Conservation (phyloP, 2,329 filamentous ascomycete genomes). For the Paraconiothyrium brasiliense region DNA sequence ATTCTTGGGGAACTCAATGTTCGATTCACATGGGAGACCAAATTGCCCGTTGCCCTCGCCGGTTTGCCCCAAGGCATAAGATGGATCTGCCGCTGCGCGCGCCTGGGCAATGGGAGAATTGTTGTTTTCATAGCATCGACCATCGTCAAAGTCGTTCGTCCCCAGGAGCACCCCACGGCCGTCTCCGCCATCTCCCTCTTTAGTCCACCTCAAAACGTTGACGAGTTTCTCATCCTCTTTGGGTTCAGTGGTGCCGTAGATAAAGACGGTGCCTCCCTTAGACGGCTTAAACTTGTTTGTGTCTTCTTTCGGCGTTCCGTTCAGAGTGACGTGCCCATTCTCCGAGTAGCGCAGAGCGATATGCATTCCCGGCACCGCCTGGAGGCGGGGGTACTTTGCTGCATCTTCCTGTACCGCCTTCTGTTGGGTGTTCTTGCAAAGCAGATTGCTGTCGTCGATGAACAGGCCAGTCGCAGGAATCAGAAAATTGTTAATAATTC, state of each 20-base stretch:
- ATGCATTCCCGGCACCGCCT: slow-evolving; percentile 59
- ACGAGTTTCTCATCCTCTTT: slow-evolving; percentile 65
- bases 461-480: slow-evolving; percentile 63
- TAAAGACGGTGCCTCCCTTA: slow-evolving; percentile 57
- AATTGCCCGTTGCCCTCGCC: slow-evolving; percentile 44
- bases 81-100: slow-evolving; percentile 67
- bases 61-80: slow-evolving; percentile 62
- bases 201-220: slow-evolving; percentile 81
- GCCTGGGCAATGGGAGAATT: slow-evolving; percentile 62
- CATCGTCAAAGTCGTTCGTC: slow-evolving; percentile 86
- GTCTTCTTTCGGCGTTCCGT: slow-evolving; percentile 38
- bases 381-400: slow-evolving; percentile 69
- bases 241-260: slow-evolving; percentile 60
- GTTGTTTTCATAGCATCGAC: slow-evolving; percentile 86
- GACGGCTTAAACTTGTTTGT: slow-evolving; percentile 53
- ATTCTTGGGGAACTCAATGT: slow-evolving; percentile 77
- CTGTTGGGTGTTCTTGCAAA: slow-evolving; percentile 72
- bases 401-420: slow-evolving; percentile 60
- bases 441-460: slow-evolving; percentile 62
- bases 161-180: slow-evolving; percentile 78
- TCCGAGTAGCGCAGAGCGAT: slow-evolving; percentile 61
- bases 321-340: slow-evolving; percentile 60
- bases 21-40: slow-evolving; percentile 81
- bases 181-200: slow-evolving; percentile 82
- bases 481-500: slow-evolving; percentile 63